phyloP scores from a whole-genome alignment of 306 rosid species.

The Trifolium pratense region DNA sequence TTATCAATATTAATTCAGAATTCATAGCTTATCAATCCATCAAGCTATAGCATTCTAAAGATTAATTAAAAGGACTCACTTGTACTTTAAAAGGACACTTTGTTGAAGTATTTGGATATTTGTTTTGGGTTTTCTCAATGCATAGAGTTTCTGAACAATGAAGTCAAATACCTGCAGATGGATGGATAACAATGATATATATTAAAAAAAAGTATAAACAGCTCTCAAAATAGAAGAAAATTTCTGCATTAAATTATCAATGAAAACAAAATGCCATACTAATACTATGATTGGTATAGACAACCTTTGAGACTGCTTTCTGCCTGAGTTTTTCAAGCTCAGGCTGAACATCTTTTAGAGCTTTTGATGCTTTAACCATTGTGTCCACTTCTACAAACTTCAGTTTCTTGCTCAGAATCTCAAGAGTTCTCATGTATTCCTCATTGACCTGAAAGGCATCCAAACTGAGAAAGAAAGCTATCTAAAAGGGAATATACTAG shows the following conservation, averaged over 20 bases:
- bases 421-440: conserved; percentile 92
- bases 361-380: conserved; percentile 88
- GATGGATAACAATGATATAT: conserved; percentile 36
- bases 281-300: conserved; percentile 23
- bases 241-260: conserved; percentile 21
- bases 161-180: conserved; percentile 85
- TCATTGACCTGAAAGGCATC: conserved; percentile 79
- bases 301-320: conserved; percentile 94
- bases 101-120: conserved; percentile 99
- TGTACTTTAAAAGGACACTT: conserved; percentile 92
- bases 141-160: conserved; percentile 94
- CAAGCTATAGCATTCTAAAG: conserved; percentile 19
- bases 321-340: conserved; percentile 96
- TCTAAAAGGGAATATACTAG: conserved; percentile 16
- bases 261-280: conserved; percentile 6
- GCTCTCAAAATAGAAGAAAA: neutral
- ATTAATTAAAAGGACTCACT: conserved; percentile 59
- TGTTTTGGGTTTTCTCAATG: conserved; percentile 95
- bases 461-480: conserved; percentile 38
- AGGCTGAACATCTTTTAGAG: conserved; percentile 95
- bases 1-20: conserved; percentile 26
- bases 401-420: conserved; percentile 87
- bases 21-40: conserved; percentile 18
- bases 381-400: conserved; percentile 88
- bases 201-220: too few relatives aligned